Base-by-base conservation (phyloP, 2,329 filamentous ascomycete genomes). In the Monosporascus sp. region DNA sequence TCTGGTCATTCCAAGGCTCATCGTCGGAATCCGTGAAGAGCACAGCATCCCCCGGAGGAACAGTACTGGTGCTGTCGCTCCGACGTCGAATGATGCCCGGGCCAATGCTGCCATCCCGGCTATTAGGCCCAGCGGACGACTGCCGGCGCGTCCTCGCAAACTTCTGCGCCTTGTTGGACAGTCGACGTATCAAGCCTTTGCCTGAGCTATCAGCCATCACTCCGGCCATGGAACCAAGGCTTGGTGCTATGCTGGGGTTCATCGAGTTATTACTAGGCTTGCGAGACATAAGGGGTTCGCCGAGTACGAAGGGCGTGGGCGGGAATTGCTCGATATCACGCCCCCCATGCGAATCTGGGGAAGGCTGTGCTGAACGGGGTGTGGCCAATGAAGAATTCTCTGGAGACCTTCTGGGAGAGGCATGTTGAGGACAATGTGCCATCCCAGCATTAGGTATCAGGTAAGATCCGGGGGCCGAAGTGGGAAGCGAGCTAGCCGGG, bases 91-190 rank as follows among this genome's bases (percentile, higher is more conserved):
- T 84, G 50, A 96, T 88, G 52, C 91, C 88, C 2, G 94, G 94
- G 0, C 94, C 94, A 26, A 91, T 87, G 67, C 92, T 97, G 57
- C 89, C 86, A 66, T 97, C 91, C 43, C 92, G 85, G 67, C 87
- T 90, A 56, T 86, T 84, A 20, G 88, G 82, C 45, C 88, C 82
- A 1, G 86, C 86, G 3, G 89, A 91, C 17, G 90, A 95, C 57
- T 88, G 86, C 56, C 92, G 82, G 58, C 91, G 84, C 55, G 86
- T 80, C 40, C 72, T 73, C 67, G 85, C 68, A 77, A 87, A 72
- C 79, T 86, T 70, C 83, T 86, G 84, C 6, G 91, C 90, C 57
- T 87, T 85, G 62, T 88, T 89, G 35, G 94, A 97, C 22, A 97
- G 76, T 58, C 92, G 84, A 58, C 94, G 85, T 60, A 97, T 95